Base-by-base conservation (phyloP, 352 stramenopile species). In the Globisporangium orthogonon region DNA sequence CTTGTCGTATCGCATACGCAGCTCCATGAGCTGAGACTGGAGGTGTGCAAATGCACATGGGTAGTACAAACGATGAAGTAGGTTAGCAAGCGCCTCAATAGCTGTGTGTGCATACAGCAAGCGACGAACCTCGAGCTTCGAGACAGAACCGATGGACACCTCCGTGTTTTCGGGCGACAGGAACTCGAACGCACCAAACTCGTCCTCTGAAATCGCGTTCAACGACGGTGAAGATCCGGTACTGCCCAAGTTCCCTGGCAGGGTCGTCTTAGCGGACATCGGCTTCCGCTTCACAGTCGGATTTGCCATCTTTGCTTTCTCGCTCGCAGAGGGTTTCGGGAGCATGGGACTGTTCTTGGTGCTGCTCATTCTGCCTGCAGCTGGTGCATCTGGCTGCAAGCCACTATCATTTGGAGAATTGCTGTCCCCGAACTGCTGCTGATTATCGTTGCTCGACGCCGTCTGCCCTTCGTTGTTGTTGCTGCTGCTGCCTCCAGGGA, bases 1-100 rank as follows among this genome's bases (percentile, higher is more conserved):
- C 65, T 87, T 79, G 71, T 93, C 81, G 65, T 88, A 85, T 40
- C 74, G 71, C 61, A 70, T 71, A 7, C 83, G 83, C n/a, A 93
- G 62, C 41, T 87, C 80, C 62, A 87, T 60, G 15, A 93, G 53
- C 52, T 89, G 74, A 0, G 61, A 61, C 73, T 85, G 40, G 0
- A 35, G 15, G 10, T 14, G 47, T 9, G 33, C 7, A 14, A 14
- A 52, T 7, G 10, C 28, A 41, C 5, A 41, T 37, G 15, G 59
- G 5, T 55, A 49, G 23, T 23, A 23, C 23, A 23, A 44, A 10
- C 11, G 4, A 54, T 7, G 2, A 0, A 46, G 46, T 35, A 39
- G 29, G 5, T 31, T 18, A 40, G 23, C 23, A 23, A 23, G 23
- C 23, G 23, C 23, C 23, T 23, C 23, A 23, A 23, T 3, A 49